These are phyloP conservation scores for Bromus sterilis DNA, from an alignment of 176 grass and related monocot species.

Conservation along the genomic window DNA sequence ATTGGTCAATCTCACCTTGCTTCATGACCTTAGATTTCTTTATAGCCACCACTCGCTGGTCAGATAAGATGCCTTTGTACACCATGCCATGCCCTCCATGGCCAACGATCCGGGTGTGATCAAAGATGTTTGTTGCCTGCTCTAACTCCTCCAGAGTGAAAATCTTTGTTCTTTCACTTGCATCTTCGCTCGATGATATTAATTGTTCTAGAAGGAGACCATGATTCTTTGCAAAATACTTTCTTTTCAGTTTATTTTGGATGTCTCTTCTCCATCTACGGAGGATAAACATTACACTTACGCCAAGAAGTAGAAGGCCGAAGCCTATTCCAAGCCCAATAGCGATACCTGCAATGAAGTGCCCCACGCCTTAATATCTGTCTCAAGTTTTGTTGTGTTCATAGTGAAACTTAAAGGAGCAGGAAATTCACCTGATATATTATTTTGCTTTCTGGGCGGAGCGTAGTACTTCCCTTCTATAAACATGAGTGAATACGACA, in stretches of 20 bases:
- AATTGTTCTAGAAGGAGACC: conserved; percentile 8
- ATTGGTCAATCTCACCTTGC: background rate
- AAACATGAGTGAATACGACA: no score
- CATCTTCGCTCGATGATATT: background rate
- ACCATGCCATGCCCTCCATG: no score
- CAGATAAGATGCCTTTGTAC: background rate
- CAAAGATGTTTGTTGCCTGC: background rate
- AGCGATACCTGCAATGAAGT: no score
- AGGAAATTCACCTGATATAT: no score
- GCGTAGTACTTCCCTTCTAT: no score
- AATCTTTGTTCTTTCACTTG: background rate
- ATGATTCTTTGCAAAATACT: conserved; percentile 1
- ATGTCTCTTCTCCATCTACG: background rate
- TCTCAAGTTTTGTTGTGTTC: no score
- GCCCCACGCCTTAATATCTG: no score
- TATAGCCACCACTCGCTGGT: background rate
- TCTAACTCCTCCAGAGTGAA: background rate
- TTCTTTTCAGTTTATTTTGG: background rate
- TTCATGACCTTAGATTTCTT: background rate
- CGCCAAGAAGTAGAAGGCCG: no score
- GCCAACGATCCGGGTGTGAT: background rate
- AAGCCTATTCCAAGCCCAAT: no score
- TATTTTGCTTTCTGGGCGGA: no score
- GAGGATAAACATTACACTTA: no score
- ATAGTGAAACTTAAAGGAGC: no score